Base-by-base conservation (phyloP, 192 early-diverging fungal species). In the Coemansia umbellata region DNA sequence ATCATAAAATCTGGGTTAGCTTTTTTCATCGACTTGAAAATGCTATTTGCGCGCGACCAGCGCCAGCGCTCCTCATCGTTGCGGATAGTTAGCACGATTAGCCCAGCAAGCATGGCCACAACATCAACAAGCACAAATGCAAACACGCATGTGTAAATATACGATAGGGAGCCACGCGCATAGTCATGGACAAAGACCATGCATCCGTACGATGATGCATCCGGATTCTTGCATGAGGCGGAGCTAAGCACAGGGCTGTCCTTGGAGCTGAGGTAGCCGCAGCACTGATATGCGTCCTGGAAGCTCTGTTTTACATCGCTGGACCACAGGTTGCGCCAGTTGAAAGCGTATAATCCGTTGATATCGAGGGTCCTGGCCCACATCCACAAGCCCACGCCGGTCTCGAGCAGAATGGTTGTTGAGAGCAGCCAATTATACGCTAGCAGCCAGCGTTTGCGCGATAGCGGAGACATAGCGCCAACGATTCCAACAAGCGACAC, bases 21-120 rank as follows among this genome's bases (percentile, higher is more conserved):
- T 22, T 47, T 21, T 13, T 60, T 52, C 41, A 64, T 50, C 1
- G 69, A 64, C 31, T 53, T 59, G 53, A 74, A 74, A 14, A 74
- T 66, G 15, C 50, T 53, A n/a, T 74, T 74, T 21, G 63, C 55
- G 6, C 63, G 53, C 32, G 63, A 63, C 70, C 70, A 74, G 9
- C 63, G 41, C 70, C 55, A 51, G 37, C 70, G 48, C 59, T 74
- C 63, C 41, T 66, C 70, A 17, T 74, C 70, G 41, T 74, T 74
- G 15, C 70, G 58, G 13, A 74, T 31, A 21, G 54, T 47, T 35
- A 74, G 27, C 50, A 74, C 22, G 6, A 74, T 59, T 59, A 74
- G 42, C 10, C 50, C 70, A 4, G 59, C 31, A 31, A 74, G 26
- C 59, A 74, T 35, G n/a, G 70, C 63, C 23, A 37, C 49, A 4